These are phyloP conservation scores for Mycosarcoma mackinlayi DNA, from an alignment of 1,284 basidiomycete species.

Conservation along the genomic window DNA sequence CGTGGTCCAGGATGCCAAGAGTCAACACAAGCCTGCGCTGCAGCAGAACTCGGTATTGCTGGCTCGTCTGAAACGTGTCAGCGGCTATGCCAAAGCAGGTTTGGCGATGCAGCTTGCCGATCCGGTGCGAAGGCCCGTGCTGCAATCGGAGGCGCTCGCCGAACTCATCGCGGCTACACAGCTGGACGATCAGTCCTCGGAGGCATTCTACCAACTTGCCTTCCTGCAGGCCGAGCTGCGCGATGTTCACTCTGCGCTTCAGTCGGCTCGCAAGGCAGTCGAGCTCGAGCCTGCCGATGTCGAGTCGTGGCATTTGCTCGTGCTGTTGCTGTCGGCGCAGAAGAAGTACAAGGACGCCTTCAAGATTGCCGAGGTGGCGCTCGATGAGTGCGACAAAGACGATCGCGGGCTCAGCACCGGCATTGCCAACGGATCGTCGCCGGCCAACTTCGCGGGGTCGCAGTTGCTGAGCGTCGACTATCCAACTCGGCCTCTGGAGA, in stretches of 20 bases:
- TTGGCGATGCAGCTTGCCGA: conserved; percentile 43
- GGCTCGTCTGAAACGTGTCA: conserved; percentile 48
- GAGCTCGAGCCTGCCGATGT: conserved; percentile 80
- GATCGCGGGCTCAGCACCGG: conserved; percentile 69
- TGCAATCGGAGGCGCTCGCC: conserved; percentile 35
- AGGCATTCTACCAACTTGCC: conserved; percentile 73
- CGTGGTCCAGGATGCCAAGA: conserved; percentile 31
- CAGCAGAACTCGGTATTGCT: conserved; percentile 24
- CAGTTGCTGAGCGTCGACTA: conserved; percentile 72
- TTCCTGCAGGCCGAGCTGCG: conserved; percentile 75
- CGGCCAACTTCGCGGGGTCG: conserved; percentile 43
- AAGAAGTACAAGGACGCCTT: conserved; percentile 85
- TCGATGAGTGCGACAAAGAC: conserved; percentile 61
- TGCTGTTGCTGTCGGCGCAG: conserved; percentile 80
- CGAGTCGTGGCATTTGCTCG: conserved; percentile 90
- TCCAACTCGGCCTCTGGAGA: conserved; percentile 74
- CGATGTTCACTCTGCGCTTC: conserved; percentile 77
- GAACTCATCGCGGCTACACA: conserved; percentile 74
- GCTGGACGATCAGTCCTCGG: conserved; percentile 74
- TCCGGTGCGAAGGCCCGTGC: conserved; percentile 29
- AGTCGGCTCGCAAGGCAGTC: conserved; percentile 77
- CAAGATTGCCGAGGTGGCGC: conserved; percentile 78
- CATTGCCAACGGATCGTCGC: conserved; percentile 58
- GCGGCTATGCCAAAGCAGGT: conserved; percentile 46
- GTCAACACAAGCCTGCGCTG: conserved; percentile 33